Percentiles rank a stretch among this genome's conserved stretches.
Conservation (phyloP, 2,329 filamentous ascomycete genomes). For the Xylaria multiplex region DNA sequence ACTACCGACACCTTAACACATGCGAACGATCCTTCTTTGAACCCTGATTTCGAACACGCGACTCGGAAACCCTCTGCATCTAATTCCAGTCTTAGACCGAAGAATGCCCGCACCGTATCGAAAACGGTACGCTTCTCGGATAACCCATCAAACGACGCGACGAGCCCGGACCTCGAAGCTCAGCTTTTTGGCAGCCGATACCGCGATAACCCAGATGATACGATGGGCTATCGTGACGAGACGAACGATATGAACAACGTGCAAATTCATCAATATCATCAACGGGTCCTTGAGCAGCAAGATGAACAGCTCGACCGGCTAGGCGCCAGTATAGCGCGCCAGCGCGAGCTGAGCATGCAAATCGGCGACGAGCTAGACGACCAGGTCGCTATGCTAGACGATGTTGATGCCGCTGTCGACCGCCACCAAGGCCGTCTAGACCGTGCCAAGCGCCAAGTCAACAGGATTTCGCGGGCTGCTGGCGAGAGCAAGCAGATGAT, state of each 20-base stretch:
- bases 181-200: constrained; percentile 67
- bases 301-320: constrained; percentile 92
- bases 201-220: constrained; percentile 72
- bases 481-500: constrained; percentile 89
- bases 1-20: constrained; percentile 63
- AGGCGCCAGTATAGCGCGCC: constrained; percentile 85
- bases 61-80: constrained; percentile 52
- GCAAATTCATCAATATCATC: constrained; percentile 88
- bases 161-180: constrained; percentile 60
- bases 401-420: constrained; percentile 84
- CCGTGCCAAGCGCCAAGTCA: constrained; percentile 76
- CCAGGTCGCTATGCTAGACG: constrained; percentile 88
- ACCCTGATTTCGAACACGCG: constrained; percentile 72
- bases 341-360: constrained; percentile 92
- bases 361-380: constrained; percentile 96
- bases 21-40: constrained; percentile 72
- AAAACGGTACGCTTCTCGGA: constrained; percentile 92
- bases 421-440: constrained; percentile 81
- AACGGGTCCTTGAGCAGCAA: constrained; percentile 83
- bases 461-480: constrained; percentile 76
- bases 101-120: constrained; percentile 52
- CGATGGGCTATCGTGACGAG: constrained; percentile 68
- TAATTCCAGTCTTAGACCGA: constrained; percentile 45
- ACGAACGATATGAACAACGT: constrained; percentile 75
- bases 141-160: constrained; percentile 52